Conservation (phyloP, 179 eudicot species). For the Vitellaria paradoxa region DNA sequence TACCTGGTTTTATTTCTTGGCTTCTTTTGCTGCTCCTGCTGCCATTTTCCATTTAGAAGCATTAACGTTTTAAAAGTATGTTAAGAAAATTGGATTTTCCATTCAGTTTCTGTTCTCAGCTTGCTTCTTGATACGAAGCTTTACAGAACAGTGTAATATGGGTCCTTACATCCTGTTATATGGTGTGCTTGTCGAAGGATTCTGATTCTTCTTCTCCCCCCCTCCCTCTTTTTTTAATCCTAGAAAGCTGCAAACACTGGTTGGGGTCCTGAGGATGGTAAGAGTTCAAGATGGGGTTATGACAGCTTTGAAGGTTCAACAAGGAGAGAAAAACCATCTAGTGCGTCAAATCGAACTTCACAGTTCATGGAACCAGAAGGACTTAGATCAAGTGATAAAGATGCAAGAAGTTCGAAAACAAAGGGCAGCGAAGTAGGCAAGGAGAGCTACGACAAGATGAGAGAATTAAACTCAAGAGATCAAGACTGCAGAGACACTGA, state of each 20-base stretch:
- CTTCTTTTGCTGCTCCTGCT: no score
- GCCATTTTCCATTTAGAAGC: no score
- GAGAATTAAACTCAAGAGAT: conserved; percentile 26
- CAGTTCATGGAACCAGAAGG: conserved; percentile 23
- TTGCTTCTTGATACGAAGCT: neutral
- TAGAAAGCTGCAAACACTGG: conserved; percentile 99
- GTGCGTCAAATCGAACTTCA: conserved; percentile 23
- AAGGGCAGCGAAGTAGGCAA: conserved; percentile 23
- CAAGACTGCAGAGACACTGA: conserved; percentile 31
- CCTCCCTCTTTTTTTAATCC: neutral
- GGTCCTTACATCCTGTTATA: neutral
- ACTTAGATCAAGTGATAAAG: conserved; percentile 29
- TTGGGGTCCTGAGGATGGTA: conserved; percentile 79
- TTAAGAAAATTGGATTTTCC: neutral
- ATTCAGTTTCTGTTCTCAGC: neutral
- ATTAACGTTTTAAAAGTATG: neutral
- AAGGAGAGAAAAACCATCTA: conserved; percentile 33
- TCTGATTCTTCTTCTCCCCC: no score
- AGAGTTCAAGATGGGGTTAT: conserved; percentile 52
- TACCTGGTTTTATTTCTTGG: no score
- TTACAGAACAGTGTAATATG: neutral
- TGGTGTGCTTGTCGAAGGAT: neutral
- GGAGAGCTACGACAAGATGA: conserved; percentile 27
- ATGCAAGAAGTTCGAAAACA: conserved; percentile 33
- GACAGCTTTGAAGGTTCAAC: conserved; percentile 48